phyloP scores from a whole-genome alignment of 2,329 filamentous ascomycete species.

The Ophiostoma sp. region DNA sequence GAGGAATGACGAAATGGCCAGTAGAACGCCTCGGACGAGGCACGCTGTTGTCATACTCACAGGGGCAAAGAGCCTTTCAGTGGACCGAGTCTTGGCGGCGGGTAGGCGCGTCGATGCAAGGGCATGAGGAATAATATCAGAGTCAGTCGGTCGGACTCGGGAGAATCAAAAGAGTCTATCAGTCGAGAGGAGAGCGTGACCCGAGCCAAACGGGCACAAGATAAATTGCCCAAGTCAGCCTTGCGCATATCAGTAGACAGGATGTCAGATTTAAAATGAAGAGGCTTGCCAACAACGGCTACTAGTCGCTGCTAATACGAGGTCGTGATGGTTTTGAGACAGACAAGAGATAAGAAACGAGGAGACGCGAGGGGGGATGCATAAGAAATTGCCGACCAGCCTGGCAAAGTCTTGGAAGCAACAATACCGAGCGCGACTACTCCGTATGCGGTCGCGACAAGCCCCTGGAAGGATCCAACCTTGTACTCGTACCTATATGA shows the following conservation, averaged over 20 bases:
- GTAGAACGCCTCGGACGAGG: background rate
- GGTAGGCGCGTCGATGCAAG: background rate
- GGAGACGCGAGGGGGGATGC: background rate
- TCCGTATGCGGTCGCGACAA: conserved; percentile 2
- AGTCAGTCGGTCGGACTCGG: too few relatives aligned
- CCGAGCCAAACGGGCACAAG: background rate
- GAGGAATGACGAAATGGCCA: background rate
- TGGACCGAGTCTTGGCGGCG: background rate
- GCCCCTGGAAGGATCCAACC: conserved; percentile 3
- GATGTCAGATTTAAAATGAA: conserved; percentile 9
- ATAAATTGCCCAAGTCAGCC: background rate
- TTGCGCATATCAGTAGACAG: background rate
- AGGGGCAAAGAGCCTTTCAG: background rate
- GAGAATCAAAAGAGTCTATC: background rate
- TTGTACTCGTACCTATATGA: conserved; percentile 1
- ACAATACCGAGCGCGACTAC: conserved; percentile 4
- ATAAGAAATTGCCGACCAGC: background rate
- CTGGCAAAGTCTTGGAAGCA: conserved; percentile 3
- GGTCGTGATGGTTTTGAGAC: conserved; percentile 5
- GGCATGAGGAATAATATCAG: background rate
- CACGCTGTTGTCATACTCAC: background rate
- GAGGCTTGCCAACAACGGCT: background rate
- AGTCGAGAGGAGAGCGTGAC: too few relatives aligned
- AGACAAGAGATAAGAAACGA: background rate
- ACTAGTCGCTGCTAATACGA: conserved; percentile 4